Evolutionary conservation across 2,329 filamentous ascomycete genomes (phyloP).

Genomic region (Fusarium haematococcum): DNA sequence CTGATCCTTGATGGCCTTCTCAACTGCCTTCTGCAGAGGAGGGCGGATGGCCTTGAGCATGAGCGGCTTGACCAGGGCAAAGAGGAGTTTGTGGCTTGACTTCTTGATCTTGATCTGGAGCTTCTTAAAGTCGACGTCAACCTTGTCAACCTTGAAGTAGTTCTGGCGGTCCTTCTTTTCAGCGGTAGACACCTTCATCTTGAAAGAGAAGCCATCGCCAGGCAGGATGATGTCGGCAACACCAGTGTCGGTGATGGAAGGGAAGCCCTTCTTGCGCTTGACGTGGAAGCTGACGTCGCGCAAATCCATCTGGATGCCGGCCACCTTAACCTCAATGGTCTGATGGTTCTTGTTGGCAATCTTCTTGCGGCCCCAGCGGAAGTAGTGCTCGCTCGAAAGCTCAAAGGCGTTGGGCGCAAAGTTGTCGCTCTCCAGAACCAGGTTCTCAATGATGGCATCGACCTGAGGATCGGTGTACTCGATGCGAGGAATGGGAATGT

Average conservation of each 20-base stretch:
- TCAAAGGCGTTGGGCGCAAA: conserved; percentile 94
- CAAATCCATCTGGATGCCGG: conserved; percentile 93
- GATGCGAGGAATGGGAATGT: conserved; percentile 93
- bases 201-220: conserved; percentile 90
- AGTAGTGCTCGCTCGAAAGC: conserved; percentile 91
- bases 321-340: conserved; percentile 83
- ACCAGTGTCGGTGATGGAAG: conserved; percentile 86
- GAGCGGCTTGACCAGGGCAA: conserved; percentile 86
- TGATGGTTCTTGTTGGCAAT: conserved; percentile 85
- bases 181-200: conserved; percentile 86
- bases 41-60: conserved; percentile 87
- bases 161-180: conserved; percentile 80
- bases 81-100: conserved; percentile 94
- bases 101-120: conserved; percentile 91
- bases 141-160: conserved; percentile 95
- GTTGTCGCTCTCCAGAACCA: conserved; percentile 96
- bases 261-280: conserved; percentile 95
- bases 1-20: conserved; percentile 88
- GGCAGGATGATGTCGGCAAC: conserved; percentile 89
- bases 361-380: conserved; percentile 93
- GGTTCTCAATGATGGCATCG: conserved; percentile 92
- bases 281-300: conserved; percentile 93
- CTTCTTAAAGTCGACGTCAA: conserved; percentile 83
- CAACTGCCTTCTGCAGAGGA: conserved; percentile 85
- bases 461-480: conserved; percentile 88